These are phyloP conservation scores for Phytophthora tubulina DNA, from an alignment of 352 stramenopile genomes.

Conservation along the genomic window DNA sequence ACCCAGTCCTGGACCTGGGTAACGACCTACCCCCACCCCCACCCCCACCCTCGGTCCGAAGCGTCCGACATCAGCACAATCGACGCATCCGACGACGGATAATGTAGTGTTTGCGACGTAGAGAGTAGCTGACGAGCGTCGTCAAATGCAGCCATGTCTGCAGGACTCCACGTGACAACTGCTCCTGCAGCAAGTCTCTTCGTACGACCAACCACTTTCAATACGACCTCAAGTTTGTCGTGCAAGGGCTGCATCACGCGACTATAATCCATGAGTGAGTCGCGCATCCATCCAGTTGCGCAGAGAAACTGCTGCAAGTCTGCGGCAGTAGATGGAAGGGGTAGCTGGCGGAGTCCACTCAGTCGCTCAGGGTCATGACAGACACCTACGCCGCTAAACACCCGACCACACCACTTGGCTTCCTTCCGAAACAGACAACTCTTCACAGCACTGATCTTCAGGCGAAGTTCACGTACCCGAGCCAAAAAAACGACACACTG, in stretches of 20 bases:
- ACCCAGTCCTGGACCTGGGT: not conserved
- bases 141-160: not conserved
- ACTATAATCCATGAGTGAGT: conserved; percentile 37
- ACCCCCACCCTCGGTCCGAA: not conserved
- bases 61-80: conserved; percentile 4
- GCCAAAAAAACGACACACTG: conserved; percentile 21
- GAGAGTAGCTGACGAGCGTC: not conserved
- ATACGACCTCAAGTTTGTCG: not conserved
- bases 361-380: conserved; percentile 24
- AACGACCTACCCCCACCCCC: not conserved
- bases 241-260: conserved; percentile 1
- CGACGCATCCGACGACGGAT: not conserved
- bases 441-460: conserved; percentile 38
- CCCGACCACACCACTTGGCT: conserved; percentile 32
- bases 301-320: conserved; percentile 42
- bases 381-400: conserved; percentile 26
- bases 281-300: conserved; percentile 27
- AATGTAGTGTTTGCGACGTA: conserved; percentile 1
- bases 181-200: not conserved
- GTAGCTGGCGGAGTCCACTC: not conserved
- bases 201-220: not conserved
- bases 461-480: not conserved
- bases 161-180: not conserved
- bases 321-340: conserved; percentile 14
- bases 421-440: conserved; percentile 22